Conservation (phyloP, 202 grass and related monocot genomes). For the Zizania palustris region DNA sequence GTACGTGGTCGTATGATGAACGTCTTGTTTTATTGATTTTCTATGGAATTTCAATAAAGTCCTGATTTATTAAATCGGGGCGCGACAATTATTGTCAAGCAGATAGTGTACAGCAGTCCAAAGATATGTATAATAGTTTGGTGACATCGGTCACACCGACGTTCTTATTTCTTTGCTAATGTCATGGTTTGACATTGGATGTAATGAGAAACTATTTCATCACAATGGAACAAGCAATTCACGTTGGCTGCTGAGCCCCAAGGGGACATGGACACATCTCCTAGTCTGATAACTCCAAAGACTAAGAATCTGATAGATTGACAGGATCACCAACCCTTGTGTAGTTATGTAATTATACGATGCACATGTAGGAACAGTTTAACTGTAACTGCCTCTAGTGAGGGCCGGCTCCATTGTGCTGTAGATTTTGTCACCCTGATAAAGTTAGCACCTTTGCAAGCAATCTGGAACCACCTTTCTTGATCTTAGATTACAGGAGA, state of each 20-base stretch:
- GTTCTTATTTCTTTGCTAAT: neutral
- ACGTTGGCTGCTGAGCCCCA: slow-evolving; percentile 6
- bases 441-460: slow-evolving; percentile 7
- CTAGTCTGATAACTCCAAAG: neutral
- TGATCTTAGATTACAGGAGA: slow-evolving; percentile 2
- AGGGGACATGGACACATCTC: slow-evolving; percentile 18
- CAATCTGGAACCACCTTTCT: slow-evolving; percentile 16
- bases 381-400: slow-evolving; percentile 37
- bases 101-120: neutral
- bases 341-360: slow-evolving; percentile 4
- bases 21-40: too few species aligned
- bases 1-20: too few species aligned
- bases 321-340: slow-evolving; percentile 19
- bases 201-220: neutral
- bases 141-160: neutral
- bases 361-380: slow-evolving; percentile 33
- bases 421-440: slow-evolving; percentile 20
- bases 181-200: neutral
- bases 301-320: neutral
- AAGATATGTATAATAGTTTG: neutral
- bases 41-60: too few species aligned
- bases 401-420: slow-evolving; percentile 12
- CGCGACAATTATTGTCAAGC: slow-evolving; percentile 2
- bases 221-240: slow-evolving; percentile 35
- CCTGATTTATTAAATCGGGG: too few species aligned